Evolutionary conservation across 1,139 yeast genomes (phyloP).

Genomic region (Yamadazyma sp.): DNA sequence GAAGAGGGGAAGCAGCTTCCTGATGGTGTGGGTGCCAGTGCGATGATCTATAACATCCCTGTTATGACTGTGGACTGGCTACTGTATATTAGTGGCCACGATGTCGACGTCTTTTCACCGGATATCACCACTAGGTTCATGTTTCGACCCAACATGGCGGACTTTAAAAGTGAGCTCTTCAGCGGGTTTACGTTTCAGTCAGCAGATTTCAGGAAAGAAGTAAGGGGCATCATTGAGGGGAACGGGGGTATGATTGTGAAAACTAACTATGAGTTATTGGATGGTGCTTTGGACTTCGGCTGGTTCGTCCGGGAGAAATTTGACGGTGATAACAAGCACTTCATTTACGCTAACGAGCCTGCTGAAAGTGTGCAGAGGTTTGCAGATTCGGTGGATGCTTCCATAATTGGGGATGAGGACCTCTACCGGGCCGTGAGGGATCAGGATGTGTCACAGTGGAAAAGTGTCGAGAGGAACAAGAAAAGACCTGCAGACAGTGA

Average conservation of each 20-base stretch:
- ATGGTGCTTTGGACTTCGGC: constrained; percentile 3
- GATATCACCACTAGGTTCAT: constrained; percentile 8
- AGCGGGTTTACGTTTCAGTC: constrained; percentile 5
- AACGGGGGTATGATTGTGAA: constrained; percentile 7
- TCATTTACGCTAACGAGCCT: constrained; percentile 7
- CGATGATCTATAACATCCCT: constrained; percentile 9
- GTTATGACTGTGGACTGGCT: constrained; percentile 11
- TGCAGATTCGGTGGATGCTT: constrained; percentile 5
- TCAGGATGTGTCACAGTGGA: constrained; percentile 1
- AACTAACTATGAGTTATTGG: constrained; percentile 7
- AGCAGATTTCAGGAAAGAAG: constrained; percentile 7
- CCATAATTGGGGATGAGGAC: constrained; percentile 6
- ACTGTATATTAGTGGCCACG: background rate
- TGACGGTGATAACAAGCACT: background rate
- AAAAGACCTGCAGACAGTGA: constrained; percentile 8
- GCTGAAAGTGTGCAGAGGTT: constrained; percentile 3
- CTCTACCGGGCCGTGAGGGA: constrained; percentile 6
- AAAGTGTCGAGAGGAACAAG: background rate
- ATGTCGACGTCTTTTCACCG: constrained; percentile 3
- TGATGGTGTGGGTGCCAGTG: constrained; percentile 6
- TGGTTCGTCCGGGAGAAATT: constrained; percentile 8
- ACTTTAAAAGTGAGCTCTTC: constrained; percentile 4
- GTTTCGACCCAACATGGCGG: constrained; percentile 5
- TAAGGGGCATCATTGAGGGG: constrained; percentile 2
- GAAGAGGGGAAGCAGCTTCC: constrained; percentile 1